Conservation (phyloP, 1,139 yeast species). For the Kurtzmaniella quercitrusa region DNA sequence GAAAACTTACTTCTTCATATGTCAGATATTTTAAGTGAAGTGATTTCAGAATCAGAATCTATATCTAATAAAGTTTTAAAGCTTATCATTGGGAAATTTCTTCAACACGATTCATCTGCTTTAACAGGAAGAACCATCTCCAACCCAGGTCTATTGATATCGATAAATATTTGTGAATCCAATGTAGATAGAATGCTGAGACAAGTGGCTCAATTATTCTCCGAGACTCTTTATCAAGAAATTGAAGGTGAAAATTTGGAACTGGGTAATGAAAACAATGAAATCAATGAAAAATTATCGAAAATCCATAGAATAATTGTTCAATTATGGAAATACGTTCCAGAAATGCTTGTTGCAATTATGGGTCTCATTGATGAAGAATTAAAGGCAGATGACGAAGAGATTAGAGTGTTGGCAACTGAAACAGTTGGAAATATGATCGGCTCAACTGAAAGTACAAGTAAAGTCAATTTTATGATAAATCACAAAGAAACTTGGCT, state of each 20-base stretch:
- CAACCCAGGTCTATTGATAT: conserved; percentile 63
- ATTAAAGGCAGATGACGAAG: conserved; percentile 64
- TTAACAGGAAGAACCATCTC: conserved; percentile 20
- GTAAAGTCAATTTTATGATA: conserved; percentile 53
- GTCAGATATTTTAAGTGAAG: conserved; percentile 67
- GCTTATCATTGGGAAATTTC: conserved; percentile 53
- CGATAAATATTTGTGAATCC: conserved; percentile 63
- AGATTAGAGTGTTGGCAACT: conserved; percentile 65
- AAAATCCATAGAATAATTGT: conserved; percentile 62
- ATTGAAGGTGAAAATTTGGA: conserved; percentile 16
- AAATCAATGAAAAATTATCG: conserved; percentile 40
- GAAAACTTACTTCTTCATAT: conserved; percentile 53
- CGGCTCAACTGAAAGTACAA: conserved; percentile 29
- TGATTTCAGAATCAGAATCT: conserved; percentile 68
- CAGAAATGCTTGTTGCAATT: conserved; percentile 68
- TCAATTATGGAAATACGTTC: conserved; percentile 74
- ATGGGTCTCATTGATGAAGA: conserved; percentile 83
- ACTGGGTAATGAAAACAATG: not conserved
- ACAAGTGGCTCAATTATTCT: conserved; percentile 73
- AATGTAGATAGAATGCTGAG: conserved; percentile 76
- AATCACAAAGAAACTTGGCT: conserved; percentile 61
- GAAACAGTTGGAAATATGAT: conserved; percentile 68
- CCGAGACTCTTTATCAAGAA: conserved; percentile 64
- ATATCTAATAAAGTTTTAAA: conserved; percentile 65
- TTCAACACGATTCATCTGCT: conserved; percentile 15